These are phyloP conservation scores for Gardenia jasminoides DNA, from an alignment of 257 asterid genomes.

Conservation along the genomic window DNA sequence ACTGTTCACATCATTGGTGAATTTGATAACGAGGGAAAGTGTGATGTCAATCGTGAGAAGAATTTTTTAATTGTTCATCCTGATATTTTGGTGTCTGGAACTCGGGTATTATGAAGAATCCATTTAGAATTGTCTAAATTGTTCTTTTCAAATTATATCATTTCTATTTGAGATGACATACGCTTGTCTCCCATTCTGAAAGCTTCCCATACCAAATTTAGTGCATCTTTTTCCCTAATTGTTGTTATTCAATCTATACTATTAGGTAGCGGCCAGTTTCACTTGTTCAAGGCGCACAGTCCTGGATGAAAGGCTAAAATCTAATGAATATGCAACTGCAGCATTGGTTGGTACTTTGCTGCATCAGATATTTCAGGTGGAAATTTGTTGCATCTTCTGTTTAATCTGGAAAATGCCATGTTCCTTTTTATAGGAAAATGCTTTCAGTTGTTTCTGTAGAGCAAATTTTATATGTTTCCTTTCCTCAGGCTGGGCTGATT, in stretches of 20 bases:
- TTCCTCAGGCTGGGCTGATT: slow-evolving; percentile 82
- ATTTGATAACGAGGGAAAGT: slow-evolving; percentile 69
- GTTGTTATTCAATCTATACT: slow-evolving; percentile 17
- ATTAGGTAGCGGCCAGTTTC: slow-evolving; percentile 87
- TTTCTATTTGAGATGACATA: too few relatives aligned
- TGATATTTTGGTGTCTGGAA: slow-evolving; percentile 87
- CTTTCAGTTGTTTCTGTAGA: slow-evolving; percentile 5
- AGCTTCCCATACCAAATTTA: neutral
- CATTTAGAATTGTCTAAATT: slow-evolving; percentile 8
- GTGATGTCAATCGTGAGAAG: slow-evolving; percentile 67
- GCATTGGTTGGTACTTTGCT: slow-evolving; percentile 91
- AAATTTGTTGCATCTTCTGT: neutral
- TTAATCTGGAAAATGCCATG: neutral
- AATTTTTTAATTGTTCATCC: slow-evolving; percentile 90
- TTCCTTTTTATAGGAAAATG: slow-evolving; percentile 7
- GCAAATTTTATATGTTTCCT: neutral
- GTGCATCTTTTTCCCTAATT: neutral
- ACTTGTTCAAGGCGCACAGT: slow-evolving; percentile 90
- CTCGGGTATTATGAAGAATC: slow-evolving; percentile 61
- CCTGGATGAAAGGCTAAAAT: slow-evolving; percentile 86
- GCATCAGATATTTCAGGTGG: slow-evolving; percentile 96
- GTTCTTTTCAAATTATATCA: neutral
- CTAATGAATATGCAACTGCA: slow-evolving; percentile 64
- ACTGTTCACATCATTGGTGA: slow-evolving; percentile 83
- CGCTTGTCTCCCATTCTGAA: neutral